A percentile compares a stretch with the other conserved stretches of the same genome.
Conservation (phyloP, 495 filamentous ascomycete species). For the Evernia prunastri region DNA sequence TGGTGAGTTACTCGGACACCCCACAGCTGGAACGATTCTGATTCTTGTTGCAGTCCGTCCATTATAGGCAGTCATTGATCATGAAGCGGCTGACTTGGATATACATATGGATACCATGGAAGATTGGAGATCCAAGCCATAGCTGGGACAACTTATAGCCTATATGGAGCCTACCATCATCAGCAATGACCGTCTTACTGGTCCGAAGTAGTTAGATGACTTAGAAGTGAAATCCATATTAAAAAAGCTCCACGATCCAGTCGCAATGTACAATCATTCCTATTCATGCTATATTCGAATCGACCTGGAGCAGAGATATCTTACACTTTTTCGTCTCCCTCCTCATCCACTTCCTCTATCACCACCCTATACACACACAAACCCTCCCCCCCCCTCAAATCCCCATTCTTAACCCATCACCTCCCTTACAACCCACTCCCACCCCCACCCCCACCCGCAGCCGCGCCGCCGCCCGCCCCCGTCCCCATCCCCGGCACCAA, state of each 20-base stretch:
- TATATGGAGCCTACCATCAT: background rate
- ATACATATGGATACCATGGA: background rate
- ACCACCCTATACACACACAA: background rate
- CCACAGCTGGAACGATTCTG: background rate
- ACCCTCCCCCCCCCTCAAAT: background rate
- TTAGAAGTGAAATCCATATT: background rate
- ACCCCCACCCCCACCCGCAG: background rate
- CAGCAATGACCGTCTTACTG: background rate
- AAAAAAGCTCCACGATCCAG: background rate
- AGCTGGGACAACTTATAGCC: background rate
- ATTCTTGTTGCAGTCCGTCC: background rate
- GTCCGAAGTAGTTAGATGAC: background rate
- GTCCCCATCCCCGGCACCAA: constrained; percentile 19
- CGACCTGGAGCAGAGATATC: constrained; percentile 17
- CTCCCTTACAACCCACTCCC: background rate
- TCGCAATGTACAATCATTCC: background rate
- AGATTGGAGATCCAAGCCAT: background rate
- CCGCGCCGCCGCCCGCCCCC: constrained; percentile 10
- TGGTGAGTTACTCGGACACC: background rate
- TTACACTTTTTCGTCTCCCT: constrained; percentile 7
- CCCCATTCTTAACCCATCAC: background rate
- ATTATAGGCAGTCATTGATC: background rate
- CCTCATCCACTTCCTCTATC: background rate
- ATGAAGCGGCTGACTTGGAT: background rate
- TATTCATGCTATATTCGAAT: background rate